These are phyloP conservation scores for Hypholoma sublateritium DNA, from an alignment of 768 basidiomycete genomes.

Conservation along the genomic window DNA sequence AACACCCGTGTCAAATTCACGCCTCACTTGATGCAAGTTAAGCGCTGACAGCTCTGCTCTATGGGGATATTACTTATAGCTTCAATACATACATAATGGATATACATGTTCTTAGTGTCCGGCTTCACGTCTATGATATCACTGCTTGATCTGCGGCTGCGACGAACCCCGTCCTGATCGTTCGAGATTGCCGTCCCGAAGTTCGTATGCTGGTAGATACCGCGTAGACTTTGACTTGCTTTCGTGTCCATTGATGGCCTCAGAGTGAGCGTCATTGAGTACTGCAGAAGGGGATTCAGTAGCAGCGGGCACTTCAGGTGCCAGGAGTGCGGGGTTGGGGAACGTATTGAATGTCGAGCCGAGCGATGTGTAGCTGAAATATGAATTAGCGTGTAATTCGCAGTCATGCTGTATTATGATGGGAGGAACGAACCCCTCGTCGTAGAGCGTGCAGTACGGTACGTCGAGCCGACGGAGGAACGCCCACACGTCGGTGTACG, in stretches of 20 bases:
- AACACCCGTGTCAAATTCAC: too few relatives aligned
- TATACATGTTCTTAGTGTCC: background rate
- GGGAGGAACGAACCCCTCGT: slow-evolving; percentile 74
- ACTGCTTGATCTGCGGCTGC: slow-evolving; percentile 9
- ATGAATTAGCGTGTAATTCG: background rate
- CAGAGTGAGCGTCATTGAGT: background rate
- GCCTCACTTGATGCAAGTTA: too few relatives aligned
- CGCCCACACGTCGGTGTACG: slow-evolving; percentile 85
- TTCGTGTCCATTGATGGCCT: background rate
- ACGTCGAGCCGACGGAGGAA: slow-evolving; percentile 76
- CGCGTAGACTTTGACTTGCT: slow-evolving; percentile 21
- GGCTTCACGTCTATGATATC: background rate
- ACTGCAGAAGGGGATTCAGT: background rate
- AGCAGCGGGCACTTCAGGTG: slow-evolving; percentile 14
- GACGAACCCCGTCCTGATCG: slow-evolving; percentile 57
- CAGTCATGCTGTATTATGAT: background rate
- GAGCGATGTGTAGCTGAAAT: slow-evolving; percentile 88
- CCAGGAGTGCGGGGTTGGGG: slow-evolving; percentile 83
- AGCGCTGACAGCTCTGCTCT: too few relatives aligned
- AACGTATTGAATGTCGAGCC: slow-evolving; percentile 95
- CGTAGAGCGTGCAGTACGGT: slow-evolving; percentile 88
- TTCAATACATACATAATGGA: background rate
- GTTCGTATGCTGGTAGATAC: slow-evolving; percentile 81
- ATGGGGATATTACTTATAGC: too few relatives aligned
- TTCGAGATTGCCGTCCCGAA: slow-evolving; percentile 72